Evolutionary conservation across 345 rosid genomes (phyloP), one percentile per base, ranked within the genome.

Genomic region (Syzygium oleosum): DNA sequence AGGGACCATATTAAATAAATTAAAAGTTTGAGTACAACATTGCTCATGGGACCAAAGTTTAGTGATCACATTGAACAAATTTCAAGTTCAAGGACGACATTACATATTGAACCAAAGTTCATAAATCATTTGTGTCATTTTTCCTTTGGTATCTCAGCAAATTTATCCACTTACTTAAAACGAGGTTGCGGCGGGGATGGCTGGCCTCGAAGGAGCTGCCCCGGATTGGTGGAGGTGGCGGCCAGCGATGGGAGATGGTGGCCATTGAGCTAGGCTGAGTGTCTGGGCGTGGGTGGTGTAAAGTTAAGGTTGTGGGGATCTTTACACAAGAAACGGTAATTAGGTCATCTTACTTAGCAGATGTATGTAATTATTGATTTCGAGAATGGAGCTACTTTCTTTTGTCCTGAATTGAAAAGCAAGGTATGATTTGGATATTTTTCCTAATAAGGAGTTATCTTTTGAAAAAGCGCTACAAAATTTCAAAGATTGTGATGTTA

Each of bases 51-150:
- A 51, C 12, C 51, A 51, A 9, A 51, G 51, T 51, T 51, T 11
- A 51, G 12, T 8, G 11, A 51, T 51, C 9, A 51, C 12, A 51
- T 51, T 51, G 11, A 51, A 51, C 12, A 51, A 51, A 58, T 58
- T 12, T 2, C 25, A 58, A 58, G 2, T 58, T 11, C 0, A 11
- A 25, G 27, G 0, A 13, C 1, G 1, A 25, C 27, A 13, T 58
- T 58, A 14, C 31, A 58, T 29, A 58, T 58, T 58, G 7, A 58
- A 58, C 12, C 7, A 11, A 58, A 58, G 65, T 25, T 6, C 15
- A 25, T 25, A 58, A 13, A 58, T 3, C 1, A 5, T 58, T 58
- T 58, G 3, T 58, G 15, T 25, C 10, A 58, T 58, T 58, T 58
- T 58, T 58, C 12, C 29, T 2, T 10, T 58, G 29, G 27, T 58